These are phyloP conservation scores for Populus davidiana DNA, from an alignment of 345 rosid species.

Conservation along the genomic window DNA sequence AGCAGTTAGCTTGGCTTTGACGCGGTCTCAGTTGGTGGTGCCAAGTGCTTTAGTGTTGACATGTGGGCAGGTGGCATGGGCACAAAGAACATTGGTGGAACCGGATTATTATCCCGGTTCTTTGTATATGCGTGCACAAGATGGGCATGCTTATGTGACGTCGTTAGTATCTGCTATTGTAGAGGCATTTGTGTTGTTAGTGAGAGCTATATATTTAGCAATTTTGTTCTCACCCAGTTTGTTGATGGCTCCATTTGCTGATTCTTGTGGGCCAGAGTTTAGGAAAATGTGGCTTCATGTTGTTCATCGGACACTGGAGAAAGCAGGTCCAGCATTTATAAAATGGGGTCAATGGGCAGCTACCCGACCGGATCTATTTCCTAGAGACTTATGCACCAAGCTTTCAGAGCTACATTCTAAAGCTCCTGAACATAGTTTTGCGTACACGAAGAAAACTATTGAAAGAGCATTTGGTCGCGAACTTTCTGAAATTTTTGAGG, in stretches of 20 bases:
- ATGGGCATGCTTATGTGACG: constrained; percentile 54
- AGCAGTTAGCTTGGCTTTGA: constrained; percentile 69
- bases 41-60: constrained; percentile 61
- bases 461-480: constrained; percentile 91
- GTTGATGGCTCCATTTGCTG: constrained; percentile 70
- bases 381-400: constrained; percentile 78
- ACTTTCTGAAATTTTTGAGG: constrained; percentile 79
- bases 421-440: constrained; percentile 92
- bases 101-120: constrained; percentile 47
- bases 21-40: constrained; percentile 55
- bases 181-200: constrained; percentile 55
- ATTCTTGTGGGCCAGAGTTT: constrained; percentile 49
- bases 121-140: constrained; percentile 52
- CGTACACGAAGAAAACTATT: constrained; percentile 68
- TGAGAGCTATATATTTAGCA: constrained; percentile 68
- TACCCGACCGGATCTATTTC: constrained; percentile 89
- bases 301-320: constrained; percentile 70
- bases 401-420: constrained; percentile 86
- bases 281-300: constrained; percentile 65
- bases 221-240: constrained; percentile 76
- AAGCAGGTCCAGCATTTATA: constrained; percentile 96
- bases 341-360: constrained; percentile 99
- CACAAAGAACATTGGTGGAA: constrained; percentile 45
- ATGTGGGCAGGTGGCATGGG: constrained; percentile 56
- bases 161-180: constrained; percentile 41